Conservation (phyloP, 2,329 filamentous ascomycete species). For the Juglanconis sp. region DNA sequence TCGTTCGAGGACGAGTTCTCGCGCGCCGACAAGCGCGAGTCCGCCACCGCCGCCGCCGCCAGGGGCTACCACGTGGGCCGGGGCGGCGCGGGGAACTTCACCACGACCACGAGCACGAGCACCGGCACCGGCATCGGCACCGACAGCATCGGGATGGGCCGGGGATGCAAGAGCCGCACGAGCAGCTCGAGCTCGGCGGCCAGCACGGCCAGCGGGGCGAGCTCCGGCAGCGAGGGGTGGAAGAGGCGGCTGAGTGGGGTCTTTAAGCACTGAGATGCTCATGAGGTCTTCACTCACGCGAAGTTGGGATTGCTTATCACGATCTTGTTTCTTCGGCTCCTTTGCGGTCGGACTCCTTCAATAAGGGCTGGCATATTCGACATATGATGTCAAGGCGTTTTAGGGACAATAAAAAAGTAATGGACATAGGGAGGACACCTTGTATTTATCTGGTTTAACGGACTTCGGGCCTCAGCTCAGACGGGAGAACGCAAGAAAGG, state of each 20-base stretch:
- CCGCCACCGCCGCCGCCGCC: conserved; percentile 49
- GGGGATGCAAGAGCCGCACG: conserved; percentile 21
- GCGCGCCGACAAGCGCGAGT: conserved; percentile 50
- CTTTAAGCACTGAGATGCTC: not conserved
- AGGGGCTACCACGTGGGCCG: conserved; percentile 51
- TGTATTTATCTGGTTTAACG: not conserved
- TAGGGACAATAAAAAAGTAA: conserved; percentile 4
- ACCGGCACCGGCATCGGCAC: conserved; percentile 28
- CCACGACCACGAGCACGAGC: conserved; percentile 10
- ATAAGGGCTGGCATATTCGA: not conserved
- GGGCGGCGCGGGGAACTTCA: conserved; percentile 60
- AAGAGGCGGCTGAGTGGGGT: conserved; percentile 37
- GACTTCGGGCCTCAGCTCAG: conserved; percentile 32
- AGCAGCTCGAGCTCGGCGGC: conserved; percentile 28
- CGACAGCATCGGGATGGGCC: conserved; percentile 9
- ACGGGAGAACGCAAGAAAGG: conserved; percentile 8
- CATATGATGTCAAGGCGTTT: not conserved
- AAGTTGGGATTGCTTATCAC: no score
- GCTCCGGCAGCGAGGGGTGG: conserved; percentile 27
- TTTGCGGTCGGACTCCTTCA: no score
- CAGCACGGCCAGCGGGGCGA: conserved; percentile 26
- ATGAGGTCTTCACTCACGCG: no score
- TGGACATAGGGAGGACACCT: not conserved
- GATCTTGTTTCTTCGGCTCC: no score
- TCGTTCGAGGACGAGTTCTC: conserved; percentile 66